Conservation (phyloP, 2,329 filamentous ascomycete species). For the Botrytis medusae region DNA sequence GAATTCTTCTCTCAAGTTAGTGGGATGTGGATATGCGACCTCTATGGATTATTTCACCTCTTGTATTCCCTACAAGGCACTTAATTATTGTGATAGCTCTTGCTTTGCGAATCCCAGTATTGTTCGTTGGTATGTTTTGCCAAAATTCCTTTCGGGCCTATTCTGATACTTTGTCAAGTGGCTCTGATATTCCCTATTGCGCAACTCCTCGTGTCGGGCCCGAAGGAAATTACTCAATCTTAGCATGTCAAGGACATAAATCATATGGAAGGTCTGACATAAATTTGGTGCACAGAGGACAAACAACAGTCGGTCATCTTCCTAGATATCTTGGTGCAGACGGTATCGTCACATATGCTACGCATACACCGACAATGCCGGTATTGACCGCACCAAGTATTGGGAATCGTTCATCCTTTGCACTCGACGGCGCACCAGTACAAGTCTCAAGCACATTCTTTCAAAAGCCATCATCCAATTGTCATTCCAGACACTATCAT, state of each 20-base stretch:
- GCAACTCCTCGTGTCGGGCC: conserved; percentile 24
- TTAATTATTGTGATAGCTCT: conserved; percentile 21
- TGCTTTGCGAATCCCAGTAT: conserved; percentile 26
- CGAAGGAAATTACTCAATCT: conserved; percentile 22
- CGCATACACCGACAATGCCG: conserved; percentile 4
- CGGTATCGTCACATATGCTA: conserved; percentile 25
- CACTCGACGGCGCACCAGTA: neutral
- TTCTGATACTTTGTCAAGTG: conserved; percentile 6
- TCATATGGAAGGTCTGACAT: conserved; percentile 16
- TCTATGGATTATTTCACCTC: conserved; percentile 27
- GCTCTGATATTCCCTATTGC: conserved; percentile 23
- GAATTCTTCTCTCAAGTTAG: conserved; percentile 24
- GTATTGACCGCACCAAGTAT: neutral
- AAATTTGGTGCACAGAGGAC: conserved; percentile 13
- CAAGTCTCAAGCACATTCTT: neutral
- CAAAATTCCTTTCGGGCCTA: neutral
- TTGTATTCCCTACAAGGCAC: conserved; percentile 24
- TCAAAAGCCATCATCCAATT: neutral
- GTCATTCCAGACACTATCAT: neutral
- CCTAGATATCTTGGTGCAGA: conserved; percentile 25
- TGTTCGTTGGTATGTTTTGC: conserved; percentile 22
- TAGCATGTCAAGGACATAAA: conserved; percentile 23
- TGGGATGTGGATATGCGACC: conserved; percentile 25
- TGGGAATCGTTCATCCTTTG: neutral
- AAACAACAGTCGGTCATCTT: conserved; percentile 23